Evolutionary conservation across 441 rosid genomes (phyloP).

Genomic region (Pelargonium citronellum): DNA sequence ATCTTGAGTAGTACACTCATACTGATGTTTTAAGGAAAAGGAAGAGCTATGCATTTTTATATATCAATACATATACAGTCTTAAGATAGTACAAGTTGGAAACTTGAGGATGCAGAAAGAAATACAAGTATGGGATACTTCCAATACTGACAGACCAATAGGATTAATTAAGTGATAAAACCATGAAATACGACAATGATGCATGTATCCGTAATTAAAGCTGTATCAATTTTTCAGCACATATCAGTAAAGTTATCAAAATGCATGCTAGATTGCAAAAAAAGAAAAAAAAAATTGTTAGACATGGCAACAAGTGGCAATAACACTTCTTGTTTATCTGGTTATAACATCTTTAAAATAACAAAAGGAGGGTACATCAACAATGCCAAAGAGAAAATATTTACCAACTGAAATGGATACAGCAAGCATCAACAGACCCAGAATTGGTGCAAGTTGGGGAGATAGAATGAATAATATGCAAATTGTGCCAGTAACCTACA

Average conservation of each 20-base stretch:
- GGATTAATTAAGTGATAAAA: not conserved
- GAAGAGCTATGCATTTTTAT: not conserved
- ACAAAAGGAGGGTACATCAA: slow-evolving; percentile 8
- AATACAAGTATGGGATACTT: not conserved
- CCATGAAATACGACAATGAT: not conserved
- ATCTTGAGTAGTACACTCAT: slow-evolving; percentile 8
- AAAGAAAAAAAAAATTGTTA: not conserved
- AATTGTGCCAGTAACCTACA: slow-evolving; percentile 73
- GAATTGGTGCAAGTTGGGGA: slow-evolving; percentile 85
- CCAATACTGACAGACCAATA: not conserved
- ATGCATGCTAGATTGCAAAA: not conserved
- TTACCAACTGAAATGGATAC: slow-evolving; percentile 81
- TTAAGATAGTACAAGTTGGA: slow-evolving; percentile 1
- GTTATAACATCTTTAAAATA: not conserved
- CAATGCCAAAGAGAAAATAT: slow-evolving; percentile 16
- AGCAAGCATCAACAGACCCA: slow-evolving; percentile 64
- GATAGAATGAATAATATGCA: slow-evolving; percentile 71
- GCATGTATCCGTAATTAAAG: not conserved
- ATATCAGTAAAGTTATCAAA: not conserved
- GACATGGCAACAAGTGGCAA: slow-evolving; percentile 4
- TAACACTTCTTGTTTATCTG: not conserved
- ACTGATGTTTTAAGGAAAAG: slow-evolving; percentile 14
- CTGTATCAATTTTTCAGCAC: not conserved
- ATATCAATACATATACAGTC: slow-evolving; percentile 1
- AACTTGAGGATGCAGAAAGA: not conserved